phyloP scores from a whole-genome alignment of 148 eudicot genomes.

The Persicaria tinctoria region DNA sequence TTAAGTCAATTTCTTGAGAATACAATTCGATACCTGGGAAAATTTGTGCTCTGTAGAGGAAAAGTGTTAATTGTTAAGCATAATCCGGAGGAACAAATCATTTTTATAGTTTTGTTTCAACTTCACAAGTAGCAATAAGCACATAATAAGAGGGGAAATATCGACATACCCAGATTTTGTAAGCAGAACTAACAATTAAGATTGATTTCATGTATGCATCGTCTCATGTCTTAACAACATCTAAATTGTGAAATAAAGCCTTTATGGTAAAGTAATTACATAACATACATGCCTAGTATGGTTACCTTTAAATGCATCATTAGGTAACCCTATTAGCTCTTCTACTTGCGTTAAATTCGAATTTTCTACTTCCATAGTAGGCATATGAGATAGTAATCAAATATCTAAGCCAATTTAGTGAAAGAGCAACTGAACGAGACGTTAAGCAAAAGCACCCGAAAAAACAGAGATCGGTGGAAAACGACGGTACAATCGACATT shows the following conservation, averaged over 20 bases:
- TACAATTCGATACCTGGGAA: too few relatives aligned
- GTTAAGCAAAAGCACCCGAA: too few relatives aligned
- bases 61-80: neutral
- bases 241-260: neutral
- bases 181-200: neutral
- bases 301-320: slow-evolving; percentile 95
- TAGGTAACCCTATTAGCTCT: slow-evolving; percentile 66
- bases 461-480: too few relatives aligned
- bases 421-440: too few relatives aligned
- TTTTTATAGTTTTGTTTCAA: too few relatives aligned
- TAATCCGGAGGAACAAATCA: neutral
- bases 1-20: too few relatives aligned
- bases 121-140: too few relatives aligned
- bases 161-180: neutral
- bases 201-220: neutral
- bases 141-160: too few relatives aligned
- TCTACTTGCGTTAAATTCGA: slow-evolving; percentile 50
- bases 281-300: neutral
- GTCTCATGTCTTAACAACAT: neutral
- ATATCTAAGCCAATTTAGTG: neutral
- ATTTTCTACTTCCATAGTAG: slow-evolving; percentile 57
- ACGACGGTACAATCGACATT: too few relatives aligned
- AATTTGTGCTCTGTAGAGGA: too few relatives aligned
- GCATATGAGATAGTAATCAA: slow-evolving; percentile 20
- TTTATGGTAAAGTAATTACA: neutral